Conservation (phyloP, 805 yeast species). For the Metahyphopichia silvanorum region DNA sequence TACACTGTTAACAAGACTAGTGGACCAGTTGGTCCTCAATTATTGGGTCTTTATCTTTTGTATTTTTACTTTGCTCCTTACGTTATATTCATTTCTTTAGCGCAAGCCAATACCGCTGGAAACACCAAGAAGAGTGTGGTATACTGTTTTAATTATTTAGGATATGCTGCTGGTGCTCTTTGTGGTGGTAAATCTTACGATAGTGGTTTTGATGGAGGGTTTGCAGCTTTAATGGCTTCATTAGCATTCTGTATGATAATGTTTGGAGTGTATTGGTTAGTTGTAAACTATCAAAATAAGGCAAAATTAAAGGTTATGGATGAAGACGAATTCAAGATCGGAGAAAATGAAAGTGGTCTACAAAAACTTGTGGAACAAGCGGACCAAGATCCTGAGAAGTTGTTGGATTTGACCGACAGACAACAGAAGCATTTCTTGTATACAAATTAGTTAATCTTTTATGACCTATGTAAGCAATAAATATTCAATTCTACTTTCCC, state of each 20-base stretch:
- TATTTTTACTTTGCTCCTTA: slow-evolving; percentile 29
- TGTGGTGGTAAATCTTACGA: slow-evolving; percentile 12
- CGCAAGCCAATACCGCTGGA: slow-evolving; percentile 28
- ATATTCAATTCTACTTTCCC: too few species aligned
- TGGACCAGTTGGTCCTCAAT: slow-evolving; percentile 12
- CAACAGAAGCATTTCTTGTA: slow-evolving; percentile 15
- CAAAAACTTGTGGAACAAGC: slow-evolving; percentile 51
- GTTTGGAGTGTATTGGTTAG: slow-evolving; percentile 5
- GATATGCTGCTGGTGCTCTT: slow-evolving; percentile 26
- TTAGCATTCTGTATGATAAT: slow-evolving; percentile 13
- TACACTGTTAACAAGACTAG: slow-evolving; percentile 12
- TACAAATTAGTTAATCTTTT: slow-evolving; percentile 10
- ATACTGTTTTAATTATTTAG: slow-evolving; percentile 32
- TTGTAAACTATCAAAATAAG: slow-evolving; percentile 14
- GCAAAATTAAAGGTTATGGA: slow-evolving; percentile 10
- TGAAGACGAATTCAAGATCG: slow-evolving; percentile 49
- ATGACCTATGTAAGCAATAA: too few species aligned
- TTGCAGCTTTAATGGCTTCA: slow-evolving; percentile 16
- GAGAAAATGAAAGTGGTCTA: slow-evolving; percentile 53
- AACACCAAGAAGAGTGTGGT: slow-evolving; percentile 28
- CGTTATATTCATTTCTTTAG: slow-evolving; percentile 22
- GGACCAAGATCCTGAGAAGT: slow-evolving; percentile 47
- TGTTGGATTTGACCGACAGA: slow-evolving; percentile 16
- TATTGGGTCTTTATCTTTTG: slow-evolving; percentile 28
- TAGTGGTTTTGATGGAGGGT: slow-evolving; percentile 15